A percentile compares a stretch with the other conserved stretches of the same genome.
Conservation (phyloP, 2,329 filamentous ascomycete genomes). For the Phaeophleospora eucalypticola region DNA sequence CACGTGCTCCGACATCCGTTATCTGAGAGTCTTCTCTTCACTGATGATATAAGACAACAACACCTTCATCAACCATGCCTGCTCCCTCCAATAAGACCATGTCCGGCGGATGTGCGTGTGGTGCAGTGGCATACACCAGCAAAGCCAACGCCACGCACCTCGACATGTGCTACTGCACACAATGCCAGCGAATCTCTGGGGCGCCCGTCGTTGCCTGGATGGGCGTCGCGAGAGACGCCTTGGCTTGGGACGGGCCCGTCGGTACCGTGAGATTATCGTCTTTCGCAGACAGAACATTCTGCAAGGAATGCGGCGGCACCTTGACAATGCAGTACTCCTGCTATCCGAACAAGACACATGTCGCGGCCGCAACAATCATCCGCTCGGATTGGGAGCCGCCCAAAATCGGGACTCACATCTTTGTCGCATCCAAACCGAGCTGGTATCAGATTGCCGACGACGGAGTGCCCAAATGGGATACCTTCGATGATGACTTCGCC, state of each 20-base stretch:
- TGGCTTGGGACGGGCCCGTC: slow-evolving; percentile 10
- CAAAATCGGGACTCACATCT: slow-evolving; percentile 15
- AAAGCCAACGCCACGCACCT: slow-evolving; percentile 10
- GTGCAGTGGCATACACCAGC: slow-evolving; percentile 11
- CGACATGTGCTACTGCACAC: slow-evolving; percentile 23
- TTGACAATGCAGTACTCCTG: slow-evolving; percentile 21
- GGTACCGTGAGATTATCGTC: slow-evolving; percentile 6
- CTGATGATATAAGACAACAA: no score
- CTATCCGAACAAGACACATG: slow-evolving; percentile 16
- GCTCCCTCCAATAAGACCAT: background rate
- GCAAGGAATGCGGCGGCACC: slow-evolving; percentile 14
- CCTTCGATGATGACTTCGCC: slow-evolving; percentile 15
- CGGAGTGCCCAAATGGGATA: slow-evolving; percentile 13
- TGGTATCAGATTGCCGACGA: slow-evolving; percentile 20
- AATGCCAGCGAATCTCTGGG: slow-evolving; percentile 22
- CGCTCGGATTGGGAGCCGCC: slow-evolving; percentile 6
- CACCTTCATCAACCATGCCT: no score
- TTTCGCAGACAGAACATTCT: slow-evolving; percentile 15
- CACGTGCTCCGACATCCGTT: no score
- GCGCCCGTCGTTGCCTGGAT: slow-evolving; percentile 20
- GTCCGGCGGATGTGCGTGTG: slow-evolving; percentile 18
- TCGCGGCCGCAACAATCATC: slow-evolving; percentile 15
- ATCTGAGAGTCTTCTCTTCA: no score
- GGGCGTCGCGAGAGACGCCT: slow-evolving; percentile 10
- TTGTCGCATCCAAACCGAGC: slow-evolving; percentile 7